Percentiles rank a stretch among this genome's conserved stretches.
phyloP scores from a whole-genome alignment of 2,329 filamentous ascomycete species.

The Arthrobotrys sphaeroides region DNA sequence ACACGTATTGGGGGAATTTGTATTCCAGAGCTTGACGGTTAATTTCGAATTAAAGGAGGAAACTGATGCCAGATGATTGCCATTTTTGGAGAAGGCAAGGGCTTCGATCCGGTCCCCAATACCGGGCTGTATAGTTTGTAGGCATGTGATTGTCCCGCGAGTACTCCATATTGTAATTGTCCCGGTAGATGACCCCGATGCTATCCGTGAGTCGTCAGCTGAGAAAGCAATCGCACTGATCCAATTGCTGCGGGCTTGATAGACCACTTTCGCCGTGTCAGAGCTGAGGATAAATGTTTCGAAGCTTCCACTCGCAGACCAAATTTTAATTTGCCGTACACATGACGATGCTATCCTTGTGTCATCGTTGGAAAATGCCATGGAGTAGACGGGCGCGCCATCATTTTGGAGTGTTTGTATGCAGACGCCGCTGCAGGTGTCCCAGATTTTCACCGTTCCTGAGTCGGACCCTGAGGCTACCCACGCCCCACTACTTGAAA shows the following conservation, averaged over 20 bases:
- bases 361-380: conserved; percentile 46
- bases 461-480: conserved; percentile 36
- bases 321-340: conserved; percentile 32
- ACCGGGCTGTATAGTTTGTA: too few species aligned
- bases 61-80: too few species aligned
- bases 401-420: conserved; percentile 13
- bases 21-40: too few species aligned
- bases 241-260: background rate
- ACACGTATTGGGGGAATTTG: too few species aligned
- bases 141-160: background rate
- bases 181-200: background rate
- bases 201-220: background rate
- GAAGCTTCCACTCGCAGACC: background rate
- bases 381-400: background rate
- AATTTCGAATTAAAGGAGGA: too few species aligned
- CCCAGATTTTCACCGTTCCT: conserved; percentile 40
- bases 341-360: conserved; percentile 19
- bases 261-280: too few species aligned
- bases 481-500: background rate
- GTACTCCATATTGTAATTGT: background rate
- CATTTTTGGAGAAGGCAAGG: too few species aligned
- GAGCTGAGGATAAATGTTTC: too few species aligned
- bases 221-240: background rate
- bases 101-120: too few species aligned
- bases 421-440: background rate